Conservation (phyloP, 2,329 filamentous ascomycete species). For the Neonectria coccinea region DNA sequence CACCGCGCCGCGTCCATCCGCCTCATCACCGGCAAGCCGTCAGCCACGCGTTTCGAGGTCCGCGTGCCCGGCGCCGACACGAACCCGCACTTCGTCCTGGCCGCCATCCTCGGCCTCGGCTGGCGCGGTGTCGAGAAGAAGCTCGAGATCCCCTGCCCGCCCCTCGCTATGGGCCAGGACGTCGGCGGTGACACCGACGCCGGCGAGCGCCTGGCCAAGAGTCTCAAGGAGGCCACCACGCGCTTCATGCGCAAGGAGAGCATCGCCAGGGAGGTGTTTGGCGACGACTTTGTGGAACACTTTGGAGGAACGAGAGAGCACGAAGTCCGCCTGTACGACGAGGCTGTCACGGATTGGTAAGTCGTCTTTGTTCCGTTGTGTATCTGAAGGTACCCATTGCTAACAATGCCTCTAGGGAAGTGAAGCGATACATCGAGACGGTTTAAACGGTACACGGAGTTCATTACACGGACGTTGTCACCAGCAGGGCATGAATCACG, state of each 20-base stretch:
- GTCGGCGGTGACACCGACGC: conserved; percentile 78
- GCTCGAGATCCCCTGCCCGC: conserved; percentile 82
- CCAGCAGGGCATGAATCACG: conserved; percentile 14
- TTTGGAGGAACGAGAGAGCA: conserved; percentile 93
- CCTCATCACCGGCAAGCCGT: conserved; percentile 84
- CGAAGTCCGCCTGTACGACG: conserved; percentile 90
- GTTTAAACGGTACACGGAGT: conserved; percentile 54
- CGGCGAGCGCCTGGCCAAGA: conserved; percentile 85
- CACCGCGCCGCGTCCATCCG: conserved; percentile 93
- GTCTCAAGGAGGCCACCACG: conserved; percentile 83
- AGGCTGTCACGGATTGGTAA: conserved; percentile 96
- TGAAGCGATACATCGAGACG: conserved; percentile 83
- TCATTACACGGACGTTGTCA: conserved; percentile 27
- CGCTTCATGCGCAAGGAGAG: conserved; percentile 82
- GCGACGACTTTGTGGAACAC: conserved; percentile 95
- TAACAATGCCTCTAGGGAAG: conserved; percentile 67
- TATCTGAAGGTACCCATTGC: background rate
- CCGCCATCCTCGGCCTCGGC: conserved; percentile 87
- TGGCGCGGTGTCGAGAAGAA: conserved; percentile 95
- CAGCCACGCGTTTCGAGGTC: conserved; percentile 91
- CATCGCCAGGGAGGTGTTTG: conserved; percentile 92
- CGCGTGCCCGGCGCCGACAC: conserved; percentile 94
- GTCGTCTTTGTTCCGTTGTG: conserved; percentile 50
- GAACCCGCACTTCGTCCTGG: conserved; percentile 88
- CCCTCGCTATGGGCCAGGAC: conserved; percentile 85